Evolutionary conservation across 2,329 filamentous ascomycete genomes (phyloP).

Genomic region (Colletotrichum horii): DNA sequence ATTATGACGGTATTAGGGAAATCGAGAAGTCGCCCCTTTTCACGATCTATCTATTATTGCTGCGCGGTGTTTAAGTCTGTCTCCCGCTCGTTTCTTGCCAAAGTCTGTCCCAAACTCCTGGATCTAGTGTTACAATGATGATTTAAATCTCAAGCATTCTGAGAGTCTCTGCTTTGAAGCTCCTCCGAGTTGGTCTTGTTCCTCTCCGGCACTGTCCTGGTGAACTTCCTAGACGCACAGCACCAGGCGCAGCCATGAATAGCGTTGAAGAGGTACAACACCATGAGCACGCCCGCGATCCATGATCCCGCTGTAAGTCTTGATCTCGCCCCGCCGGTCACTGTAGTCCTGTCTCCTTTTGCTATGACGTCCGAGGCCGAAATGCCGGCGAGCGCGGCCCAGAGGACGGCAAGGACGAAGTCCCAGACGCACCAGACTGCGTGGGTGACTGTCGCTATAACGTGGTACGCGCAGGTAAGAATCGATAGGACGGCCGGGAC

Average conservation of each 20-base stretch:
- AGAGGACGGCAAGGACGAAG: conserved; percentile 7
- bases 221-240: neutral
- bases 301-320: conserved; percentile 5
- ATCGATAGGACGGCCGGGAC: conserved; percentile 1
- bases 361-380: neutral
- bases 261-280: conserved; percentile 1
- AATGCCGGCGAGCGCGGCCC: conserved; percentile 12
- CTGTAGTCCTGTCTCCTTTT: neutral
- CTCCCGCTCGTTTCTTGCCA: neutral
- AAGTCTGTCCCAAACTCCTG: neutral
- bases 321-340: neutral
- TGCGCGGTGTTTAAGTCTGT: neutral
- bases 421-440: conserved; percentile 17
- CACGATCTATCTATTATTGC: neutral
- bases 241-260: neutral
- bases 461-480: conserved; percentile 3
- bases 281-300: conserved; percentile 7
- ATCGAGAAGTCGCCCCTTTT: neutral
- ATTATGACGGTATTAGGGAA: neutral
- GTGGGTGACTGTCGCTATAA: conserved; percentile 7
- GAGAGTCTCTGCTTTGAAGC: neutral
- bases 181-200: neutral
- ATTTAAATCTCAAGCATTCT: neutral
- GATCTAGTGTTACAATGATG: neutral
- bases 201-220: neutral